Evolutionary conservation across 345 rosid genomes (phyloP).

Genomic region (Corymbia maculata): DNA sequence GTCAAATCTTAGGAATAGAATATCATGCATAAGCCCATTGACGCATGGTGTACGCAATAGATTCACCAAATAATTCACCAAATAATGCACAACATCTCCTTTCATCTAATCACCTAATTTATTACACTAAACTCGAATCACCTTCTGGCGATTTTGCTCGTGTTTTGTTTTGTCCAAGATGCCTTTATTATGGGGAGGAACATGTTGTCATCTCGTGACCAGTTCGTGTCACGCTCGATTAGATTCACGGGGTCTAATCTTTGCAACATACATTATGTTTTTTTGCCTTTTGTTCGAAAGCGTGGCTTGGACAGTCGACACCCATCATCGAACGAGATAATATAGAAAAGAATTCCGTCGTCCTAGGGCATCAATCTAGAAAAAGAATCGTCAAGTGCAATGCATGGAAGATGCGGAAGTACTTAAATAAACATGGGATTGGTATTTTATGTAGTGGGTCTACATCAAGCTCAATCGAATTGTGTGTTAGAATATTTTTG

Average conservation of each 20-base stretch:
- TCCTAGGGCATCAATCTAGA: background rate
- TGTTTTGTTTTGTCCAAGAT: background rate
- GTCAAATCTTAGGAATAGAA: background rate
- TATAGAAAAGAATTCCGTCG: background rate
- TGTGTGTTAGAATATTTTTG: background rate
- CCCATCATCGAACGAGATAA: background rate
- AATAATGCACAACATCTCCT: background rate
- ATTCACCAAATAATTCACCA: background rate
- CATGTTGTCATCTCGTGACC: background rate
- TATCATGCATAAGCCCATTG: background rate
- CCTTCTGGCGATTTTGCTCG: background rate
- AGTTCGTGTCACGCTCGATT: background rate
- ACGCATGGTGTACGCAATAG: background rate
- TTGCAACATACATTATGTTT: background rate
- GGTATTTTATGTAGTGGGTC: background rate
- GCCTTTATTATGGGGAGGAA: background rate
- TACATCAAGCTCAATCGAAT: background rate
- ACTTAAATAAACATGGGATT: background rate
- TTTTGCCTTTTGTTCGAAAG: background rate
- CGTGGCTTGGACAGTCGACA: background rate
- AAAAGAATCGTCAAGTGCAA: background rate
- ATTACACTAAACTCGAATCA: background rate
- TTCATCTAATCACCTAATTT: background rate
- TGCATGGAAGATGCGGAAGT: background rate
- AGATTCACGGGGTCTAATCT: background rate